These are phyloP conservation scores for Pseudocercospora ulei DNA, from an alignment of 2,329 filamentous ascomycete species.

Conservation along the genomic window DNA sequence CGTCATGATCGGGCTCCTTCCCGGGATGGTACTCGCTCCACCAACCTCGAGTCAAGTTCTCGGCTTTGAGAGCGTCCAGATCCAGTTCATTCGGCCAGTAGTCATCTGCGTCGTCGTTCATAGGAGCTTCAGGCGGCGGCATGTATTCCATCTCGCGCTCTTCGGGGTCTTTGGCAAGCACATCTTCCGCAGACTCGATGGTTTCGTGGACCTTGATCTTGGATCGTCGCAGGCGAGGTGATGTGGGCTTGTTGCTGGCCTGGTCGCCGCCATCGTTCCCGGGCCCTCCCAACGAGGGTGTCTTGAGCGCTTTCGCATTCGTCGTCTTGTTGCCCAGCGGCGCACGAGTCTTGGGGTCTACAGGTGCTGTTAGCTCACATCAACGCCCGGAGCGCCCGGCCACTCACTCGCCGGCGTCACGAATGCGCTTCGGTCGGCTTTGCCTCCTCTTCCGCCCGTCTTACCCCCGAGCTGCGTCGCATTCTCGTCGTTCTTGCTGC, in stretches of 20 bases:
- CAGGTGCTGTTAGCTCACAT: constrained; percentile 7
- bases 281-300: constrained; percentile 49
- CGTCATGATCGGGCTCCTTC: constrained; percentile 54
- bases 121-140: constrained; percentile 56
- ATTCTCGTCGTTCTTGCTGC: constrained; percentile 74
- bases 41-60: constrained; percentile 46
- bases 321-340: constrained; percentile 91
- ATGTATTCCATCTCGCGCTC: constrained; percentile 83
- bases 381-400: constrained; percentile 7
- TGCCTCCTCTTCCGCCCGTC: constrained; percentile 50
- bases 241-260: constrained; percentile 44
- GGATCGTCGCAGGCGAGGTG: constrained; percentile 46
- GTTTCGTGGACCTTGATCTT: constrained; percentile 55
- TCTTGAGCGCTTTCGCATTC: constrained; percentile 72
- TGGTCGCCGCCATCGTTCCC: constrained; percentile 34
- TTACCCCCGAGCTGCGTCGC: constrained; percentile 41
- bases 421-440: constrained; percentile 56
- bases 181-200: constrained; percentile 18
- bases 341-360: constrained; percentile 61
- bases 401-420: constrained; percentile 67
- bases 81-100: constrained; percentile 26
- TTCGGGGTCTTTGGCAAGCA: constrained; percentile 31
- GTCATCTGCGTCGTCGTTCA: constrained; percentile 32
- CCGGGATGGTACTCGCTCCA: constrained; percentile 43
- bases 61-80: constrained; percentile 40